Conservation (phyloP, 2,329 filamentous ascomycete species). For the Coccinonectria pachysandricola region DNA sequence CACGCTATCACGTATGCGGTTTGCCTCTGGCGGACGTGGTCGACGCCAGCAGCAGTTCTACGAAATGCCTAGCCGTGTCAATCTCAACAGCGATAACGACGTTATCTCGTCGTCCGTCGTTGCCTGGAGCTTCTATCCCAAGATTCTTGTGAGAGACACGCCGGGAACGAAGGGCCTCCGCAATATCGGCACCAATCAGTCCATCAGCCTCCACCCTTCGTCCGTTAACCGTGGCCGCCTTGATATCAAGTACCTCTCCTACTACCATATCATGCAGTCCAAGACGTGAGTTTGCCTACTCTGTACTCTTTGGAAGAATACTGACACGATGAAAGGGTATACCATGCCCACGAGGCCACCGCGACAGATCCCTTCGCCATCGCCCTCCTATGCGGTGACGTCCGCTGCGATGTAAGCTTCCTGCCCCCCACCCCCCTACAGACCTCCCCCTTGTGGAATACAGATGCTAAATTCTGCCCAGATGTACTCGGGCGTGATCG, state of each 20-base stretch:
- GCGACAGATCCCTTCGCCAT: constrained; percentile 74
- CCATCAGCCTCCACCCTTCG: constrained; percentile 74
- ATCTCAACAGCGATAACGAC: constrained; percentile 72
- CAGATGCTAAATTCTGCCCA: too few relatives aligned
- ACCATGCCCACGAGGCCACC: constrained; percentile 85
- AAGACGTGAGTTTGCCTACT: constrained; percentile 54
- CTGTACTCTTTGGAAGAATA: too few relatives aligned
- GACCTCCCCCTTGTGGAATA: not conserved
- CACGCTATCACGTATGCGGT: constrained; percentile 58
- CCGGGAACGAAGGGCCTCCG: constrained; percentile 64
- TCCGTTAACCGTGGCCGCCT: constrained; percentile 72
- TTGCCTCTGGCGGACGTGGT: constrained; percentile 35
- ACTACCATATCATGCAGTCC: constrained; percentile 95
- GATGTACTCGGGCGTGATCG: constrained; percentile 78
- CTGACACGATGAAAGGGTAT: constrained; percentile 57
- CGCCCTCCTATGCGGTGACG: constrained; percentile 76
- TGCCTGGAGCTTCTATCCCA: constrained; percentile 92
- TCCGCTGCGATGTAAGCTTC: constrained; percentile 63
- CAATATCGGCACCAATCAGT: constrained; percentile 88
- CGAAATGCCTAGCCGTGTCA: constrained; percentile 64
- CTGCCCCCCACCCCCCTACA: constrained; percentile 1
- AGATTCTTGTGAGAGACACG: constrained; percentile 71
- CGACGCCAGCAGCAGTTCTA: constrained; percentile 67
- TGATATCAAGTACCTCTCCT: constrained; percentile 73
- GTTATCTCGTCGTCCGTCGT: constrained; percentile 70